Evolutionary conservation across 768 basidiomycete species (phyloP).

Genomic region (Amanita muscaria): DNA sequence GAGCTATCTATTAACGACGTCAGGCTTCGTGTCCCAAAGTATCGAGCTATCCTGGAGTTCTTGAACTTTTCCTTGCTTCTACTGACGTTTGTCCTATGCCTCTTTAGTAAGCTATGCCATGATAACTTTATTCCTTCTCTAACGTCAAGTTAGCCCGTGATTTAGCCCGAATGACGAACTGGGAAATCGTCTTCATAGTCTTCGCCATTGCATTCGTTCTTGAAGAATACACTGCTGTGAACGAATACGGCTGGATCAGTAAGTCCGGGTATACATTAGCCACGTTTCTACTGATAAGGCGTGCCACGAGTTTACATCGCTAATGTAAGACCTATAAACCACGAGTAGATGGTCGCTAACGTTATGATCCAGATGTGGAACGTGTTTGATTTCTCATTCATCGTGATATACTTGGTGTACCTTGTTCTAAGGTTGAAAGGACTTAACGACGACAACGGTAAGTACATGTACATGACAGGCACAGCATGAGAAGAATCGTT

Average conservation of each 20-base stretch:
- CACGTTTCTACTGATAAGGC: not conserved
- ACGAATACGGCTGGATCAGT: slow-evolving; percentile 86
- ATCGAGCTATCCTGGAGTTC: slow-evolving; percentile 70
- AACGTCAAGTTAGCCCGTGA: slow-evolving; percentile 42
- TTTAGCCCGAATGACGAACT: slow-evolving; percentile 37
- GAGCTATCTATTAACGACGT: slow-evolving; percentile 7
- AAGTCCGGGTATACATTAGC: slow-evolving; percentile 22
- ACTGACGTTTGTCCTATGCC: slow-evolving; percentile 61
- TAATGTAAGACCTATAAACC: slow-evolving; percentile 39
- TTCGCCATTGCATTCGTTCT: slow-evolving; percentile 72
- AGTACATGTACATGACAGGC: no score
- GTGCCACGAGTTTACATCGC: slow-evolving; percentile 64
- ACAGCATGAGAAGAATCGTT: no score
- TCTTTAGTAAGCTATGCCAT: slow-evolving; percentile 49
- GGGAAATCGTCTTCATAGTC: slow-evolving; percentile 69
- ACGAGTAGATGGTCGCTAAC: slow-evolving; percentile 4
- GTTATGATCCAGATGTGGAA: slow-evolving; percentile 68
- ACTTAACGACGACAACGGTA: slow-evolving; percentile 44
- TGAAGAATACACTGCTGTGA: slow-evolving; percentile 82
- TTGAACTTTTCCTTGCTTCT: slow-evolving; percentile 65
- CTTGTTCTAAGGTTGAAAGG: slow-evolving; percentile 58
- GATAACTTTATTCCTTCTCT: slow-evolving; percentile 1
- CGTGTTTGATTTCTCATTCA: slow-evolving; percentile 74
- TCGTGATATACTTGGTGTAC: slow-evolving; percentile 62
- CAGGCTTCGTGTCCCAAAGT: slow-evolving; percentile 76